phyloP scores from a whole-genome alignment of 768 basidiomycete species.

The Tulasnella calospora region DNA sequence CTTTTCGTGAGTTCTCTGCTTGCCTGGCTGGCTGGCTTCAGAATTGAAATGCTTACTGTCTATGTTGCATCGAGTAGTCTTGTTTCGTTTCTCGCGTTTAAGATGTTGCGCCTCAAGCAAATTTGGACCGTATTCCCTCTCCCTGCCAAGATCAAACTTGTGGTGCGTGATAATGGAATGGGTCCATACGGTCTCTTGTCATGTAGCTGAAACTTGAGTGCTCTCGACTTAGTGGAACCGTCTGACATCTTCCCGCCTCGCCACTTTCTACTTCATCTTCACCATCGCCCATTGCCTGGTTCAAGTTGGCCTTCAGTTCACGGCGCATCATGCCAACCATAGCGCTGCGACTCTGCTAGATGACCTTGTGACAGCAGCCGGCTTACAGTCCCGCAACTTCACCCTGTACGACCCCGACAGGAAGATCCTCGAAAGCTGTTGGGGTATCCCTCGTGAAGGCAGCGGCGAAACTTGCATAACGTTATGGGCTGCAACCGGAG shows the following conservation, averaged over 20 bases:
- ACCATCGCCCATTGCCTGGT: conserved; percentile 60
- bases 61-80: background rate
- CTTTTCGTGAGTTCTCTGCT: background rate
- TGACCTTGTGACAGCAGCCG: conserved; percentile 40
- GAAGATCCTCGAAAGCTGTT: conserved; percentile 20
- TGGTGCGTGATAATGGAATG: conserved; percentile 41
- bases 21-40: background rate
- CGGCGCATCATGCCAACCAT: conserved; percentile 61
- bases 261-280: conserved; percentile 61
- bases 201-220: background rate
- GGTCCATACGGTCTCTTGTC: background rate
- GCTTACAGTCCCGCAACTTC: conserved; percentile 19
- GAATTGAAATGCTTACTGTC: background rate
- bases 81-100: background rate
- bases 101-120: conserved; percentile 42
- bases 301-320: conserved; percentile 64
- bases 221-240: conserved; percentile 31
- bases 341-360: conserved; percentile 52
- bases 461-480: background rate
- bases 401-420: conserved; percentile 13
- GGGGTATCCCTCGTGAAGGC: conserved; percentile 12
- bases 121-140: conserved; percentile 39
- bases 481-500: background rate
- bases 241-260: conserved; percentile 61
- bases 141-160: conserved; percentile 43